Evolutionary conservation across 78 protist species (phyloP).

Genomic region (Dictyostelium brefeldianum): DNA sequence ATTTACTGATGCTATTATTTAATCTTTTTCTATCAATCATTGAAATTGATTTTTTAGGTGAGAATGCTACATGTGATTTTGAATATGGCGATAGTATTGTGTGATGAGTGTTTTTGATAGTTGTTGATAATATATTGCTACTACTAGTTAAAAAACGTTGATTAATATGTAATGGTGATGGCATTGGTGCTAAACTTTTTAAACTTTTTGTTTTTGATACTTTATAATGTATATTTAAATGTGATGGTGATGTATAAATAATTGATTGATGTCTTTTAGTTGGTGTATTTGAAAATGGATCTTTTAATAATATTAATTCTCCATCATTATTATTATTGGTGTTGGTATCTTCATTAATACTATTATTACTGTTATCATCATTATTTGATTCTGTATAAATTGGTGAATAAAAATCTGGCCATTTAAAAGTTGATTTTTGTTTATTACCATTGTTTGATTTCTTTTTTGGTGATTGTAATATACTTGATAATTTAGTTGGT

Average conservation of each 20-base stretch:
- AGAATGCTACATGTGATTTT: neutral
- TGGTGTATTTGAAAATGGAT: constrained; percentile 77
- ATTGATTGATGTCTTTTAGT: constrained; percentile 7
- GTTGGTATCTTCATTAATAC: neutral
- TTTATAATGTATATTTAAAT: constrained; percentile 19
- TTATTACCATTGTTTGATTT: neutral
- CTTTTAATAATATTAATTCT: constrained; percentile 35
- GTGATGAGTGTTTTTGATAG: neutral
- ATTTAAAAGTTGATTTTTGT: neutral
- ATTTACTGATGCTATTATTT: neutral
- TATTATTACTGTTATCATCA: neutral
- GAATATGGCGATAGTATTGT: neutral
- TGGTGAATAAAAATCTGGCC: neutral
- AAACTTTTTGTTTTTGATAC: neutral
- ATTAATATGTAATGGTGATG: neutral
- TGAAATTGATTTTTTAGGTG: too few relatives aligned
- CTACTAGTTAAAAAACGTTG: neutral
- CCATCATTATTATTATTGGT: neutral
- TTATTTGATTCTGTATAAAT: neutral
- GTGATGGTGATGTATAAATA: constrained; percentile 41
- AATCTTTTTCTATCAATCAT: neutral
- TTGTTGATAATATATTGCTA: neutral
- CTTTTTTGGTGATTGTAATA: neutral
- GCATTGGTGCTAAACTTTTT: neutral
- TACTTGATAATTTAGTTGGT: neutral